These are phyloP conservation scores for Cutaneotrichosporon cavernicola DNA, from an alignment of 1,284 basidiomycete genomes.

Conservation along the genomic window DNA sequence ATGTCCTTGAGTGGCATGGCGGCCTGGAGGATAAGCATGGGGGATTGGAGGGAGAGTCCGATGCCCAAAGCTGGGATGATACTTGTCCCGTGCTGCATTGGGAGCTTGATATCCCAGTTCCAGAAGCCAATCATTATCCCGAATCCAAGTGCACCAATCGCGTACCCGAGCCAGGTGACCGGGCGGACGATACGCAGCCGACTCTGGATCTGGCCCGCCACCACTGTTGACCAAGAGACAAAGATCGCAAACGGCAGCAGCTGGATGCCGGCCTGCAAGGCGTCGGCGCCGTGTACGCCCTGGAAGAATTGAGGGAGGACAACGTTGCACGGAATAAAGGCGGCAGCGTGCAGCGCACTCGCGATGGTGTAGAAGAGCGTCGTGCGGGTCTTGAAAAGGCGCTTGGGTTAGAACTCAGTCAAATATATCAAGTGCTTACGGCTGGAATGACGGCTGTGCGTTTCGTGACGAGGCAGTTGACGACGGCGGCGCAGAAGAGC, in stretches of 20 bases:
- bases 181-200: conserved; percentile 42
- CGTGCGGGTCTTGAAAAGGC: conserved; percentile 44
- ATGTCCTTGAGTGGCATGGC: conserved; percentile 51
- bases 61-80: conserved; percentile 34
- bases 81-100: conserved; percentile 32
- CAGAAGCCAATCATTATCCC: conserved; percentile 37
- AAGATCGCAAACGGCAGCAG: conserved; percentile 36
- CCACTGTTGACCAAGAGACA: conserved; percentile 25
- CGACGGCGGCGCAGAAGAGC: conserved; percentile 60
- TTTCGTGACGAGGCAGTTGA: conserved; percentile 69
- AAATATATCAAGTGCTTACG: conserved; percentile 21
- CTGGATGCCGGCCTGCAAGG: conserved; percentile 31
- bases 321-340: conserved; percentile 40
- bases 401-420: conserved; percentile 19
- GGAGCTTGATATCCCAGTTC: conserved; percentile 27
- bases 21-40: conserved; percentile 46
- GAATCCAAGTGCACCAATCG: conserved; percentile 33
- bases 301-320: conserved; percentile 49
- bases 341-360: conserved; percentile 34
- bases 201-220: conserved; percentile 42
- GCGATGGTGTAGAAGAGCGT: conserved; percentile 45
- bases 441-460: conserved; percentile 70
- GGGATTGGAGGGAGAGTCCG: conserved; percentile 37
- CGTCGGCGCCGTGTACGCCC: conserved; percentile 36
- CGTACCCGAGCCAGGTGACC: conserved; percentile 45